Percentiles rank a stretch among this genome's conserved stretches.
Evolutionary conservation across 129 eudicot species (phyloP).

Genomic region (Arctium minus): DNA sequence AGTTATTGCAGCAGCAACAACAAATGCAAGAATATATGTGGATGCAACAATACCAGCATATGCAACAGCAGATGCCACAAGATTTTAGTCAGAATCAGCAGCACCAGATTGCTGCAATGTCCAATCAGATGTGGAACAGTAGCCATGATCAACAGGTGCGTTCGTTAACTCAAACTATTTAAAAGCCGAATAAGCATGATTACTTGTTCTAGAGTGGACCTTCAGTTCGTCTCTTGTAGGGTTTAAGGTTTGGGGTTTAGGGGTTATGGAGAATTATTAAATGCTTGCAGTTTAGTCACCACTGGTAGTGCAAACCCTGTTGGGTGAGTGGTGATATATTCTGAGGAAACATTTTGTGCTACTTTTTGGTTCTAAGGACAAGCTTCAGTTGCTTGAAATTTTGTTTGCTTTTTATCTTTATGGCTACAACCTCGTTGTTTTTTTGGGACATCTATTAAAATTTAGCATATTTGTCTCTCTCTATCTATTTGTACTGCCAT

Average conservation of each 20-base stretch:
- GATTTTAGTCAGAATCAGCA: slow-evolving; percentile 27
- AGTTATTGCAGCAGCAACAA: slow-evolving; percentile 56
- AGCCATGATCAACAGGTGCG: slow-evolving; percentile 46
- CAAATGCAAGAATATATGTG: slow-evolving; percentile 38
- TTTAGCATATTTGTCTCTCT: not conserved
- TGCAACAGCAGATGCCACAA: slow-evolving; percentile 14
- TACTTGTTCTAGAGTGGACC: not conserved
- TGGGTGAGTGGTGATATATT: not conserved
- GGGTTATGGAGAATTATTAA: not conserved
- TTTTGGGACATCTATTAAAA: not conserved
- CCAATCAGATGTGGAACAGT: slow-evolving; percentile 16
- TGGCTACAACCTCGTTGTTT: not conserved
- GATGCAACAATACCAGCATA: slow-evolving; percentile 32
- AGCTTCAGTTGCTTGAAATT: not conserved
- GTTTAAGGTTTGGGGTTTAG: not conserved
- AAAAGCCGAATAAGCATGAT: not conserved
- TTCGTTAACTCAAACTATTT: not conserved
- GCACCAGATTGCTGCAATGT: slow-evolving; percentile 24
- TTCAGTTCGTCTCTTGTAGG: not conserved
- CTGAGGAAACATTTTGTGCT: not conserved
- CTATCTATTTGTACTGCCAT: not conserved
- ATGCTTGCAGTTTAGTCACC: not conserved
- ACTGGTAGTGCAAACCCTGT: not conserved
- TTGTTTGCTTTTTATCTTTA: not conserved
- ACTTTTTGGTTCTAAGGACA: not conserved